Conservation (phyloP, 2,329 filamentous ascomycete species). For the Trichoderma sp. region DNA sequence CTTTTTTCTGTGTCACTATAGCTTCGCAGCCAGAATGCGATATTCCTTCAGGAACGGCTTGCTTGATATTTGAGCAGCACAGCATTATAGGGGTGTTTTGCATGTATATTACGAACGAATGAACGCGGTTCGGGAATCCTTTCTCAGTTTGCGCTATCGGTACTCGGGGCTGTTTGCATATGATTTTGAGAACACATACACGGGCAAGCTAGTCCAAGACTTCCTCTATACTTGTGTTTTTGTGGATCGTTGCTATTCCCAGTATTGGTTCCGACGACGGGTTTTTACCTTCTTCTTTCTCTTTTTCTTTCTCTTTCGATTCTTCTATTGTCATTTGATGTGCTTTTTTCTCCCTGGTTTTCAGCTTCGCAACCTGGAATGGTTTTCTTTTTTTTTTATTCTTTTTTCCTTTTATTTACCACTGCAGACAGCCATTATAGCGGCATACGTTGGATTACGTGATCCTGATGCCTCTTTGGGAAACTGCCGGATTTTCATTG, state of each 20-base stretch:
- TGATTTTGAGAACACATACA: neutral
- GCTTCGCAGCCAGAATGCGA: slow-evolving; percentile 29
- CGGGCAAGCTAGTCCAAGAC: slow-evolving; percentile 28
- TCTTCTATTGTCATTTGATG: slow-evolving; percentile 33
- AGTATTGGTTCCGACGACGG: slow-evolving; percentile 38
- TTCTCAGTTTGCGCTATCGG: neutral
- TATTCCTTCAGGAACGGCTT: slow-evolving; percentile 15
- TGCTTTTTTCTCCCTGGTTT: slow-evolving; percentile 17
- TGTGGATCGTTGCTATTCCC: slow-evolving; percentile 37
- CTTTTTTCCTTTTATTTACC: neutral
- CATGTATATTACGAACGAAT: slow-evolving; percentile 44
- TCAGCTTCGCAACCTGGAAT: slow-evolving; percentile 9
- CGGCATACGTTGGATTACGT: neutral
- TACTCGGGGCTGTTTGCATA: neutral
- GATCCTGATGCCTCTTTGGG: neutral
- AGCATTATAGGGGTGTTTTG: slow-evolving; percentile 37
- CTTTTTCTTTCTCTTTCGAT: slow-evolving; percentile 32
- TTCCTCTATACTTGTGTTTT: slow-evolving; percentile 44
- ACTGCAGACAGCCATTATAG: neutral
- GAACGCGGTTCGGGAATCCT: slow-evolving; percentile 30
- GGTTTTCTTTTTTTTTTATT: neutral
- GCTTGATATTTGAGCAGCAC: slow-evolving; percentile 36
- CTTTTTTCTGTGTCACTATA: slow-evolving; percentile 43
- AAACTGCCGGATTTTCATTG: neutral
- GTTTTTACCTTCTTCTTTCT: slow-evolving; percentile 25